Conservation (phyloP, 1,284 basidiomycete species). For the Volvariella surrecta region DNA sequence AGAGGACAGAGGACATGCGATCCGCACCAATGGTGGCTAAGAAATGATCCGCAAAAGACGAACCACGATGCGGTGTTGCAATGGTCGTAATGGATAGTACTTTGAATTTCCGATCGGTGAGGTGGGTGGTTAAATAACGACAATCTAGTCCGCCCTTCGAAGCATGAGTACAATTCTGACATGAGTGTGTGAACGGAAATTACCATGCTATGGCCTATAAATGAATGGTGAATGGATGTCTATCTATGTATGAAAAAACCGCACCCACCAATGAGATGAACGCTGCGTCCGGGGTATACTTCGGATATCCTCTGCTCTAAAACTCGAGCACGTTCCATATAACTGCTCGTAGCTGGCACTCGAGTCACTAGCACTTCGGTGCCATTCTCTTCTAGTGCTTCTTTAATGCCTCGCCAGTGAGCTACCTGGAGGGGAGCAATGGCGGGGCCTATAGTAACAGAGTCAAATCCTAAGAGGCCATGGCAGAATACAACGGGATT, state of each 20-base stretch:
- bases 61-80: conserved; percentile 87
- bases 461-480: conserved; percentile 85
- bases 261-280: conserved; percentile 76
- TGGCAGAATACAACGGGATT: conserved; percentile 92
- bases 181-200: conserved; percentile 1
- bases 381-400: conserved; percentile 82
- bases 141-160: conserved; percentile 86
- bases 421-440: conserved; percentile 79
- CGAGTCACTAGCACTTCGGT: conserved; percentile 88
- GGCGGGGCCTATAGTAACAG: conserved; percentile 59
- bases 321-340: conserved; percentile 80
- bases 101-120: conserved; percentile 54
- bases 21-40: conserved; percentile 70
- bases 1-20: conserved; percentile 55
- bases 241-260: neutral
- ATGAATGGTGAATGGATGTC: neutral
- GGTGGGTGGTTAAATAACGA: conserved; percentile 75
- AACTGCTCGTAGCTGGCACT: conserved; percentile 85
- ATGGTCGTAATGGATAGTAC: conserved; percentile 90
- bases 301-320: conserved; percentile 76
- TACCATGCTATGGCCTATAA: conserved; percentile 81
- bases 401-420: conserved; percentile 93
- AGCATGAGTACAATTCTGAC: conserved; percentile 6
- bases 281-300: conserved; percentile 69
- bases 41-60: conserved; percentile 90